Conservation (phyloP, 805 yeast genomes). For the Candida hispaniensis region DNA sequence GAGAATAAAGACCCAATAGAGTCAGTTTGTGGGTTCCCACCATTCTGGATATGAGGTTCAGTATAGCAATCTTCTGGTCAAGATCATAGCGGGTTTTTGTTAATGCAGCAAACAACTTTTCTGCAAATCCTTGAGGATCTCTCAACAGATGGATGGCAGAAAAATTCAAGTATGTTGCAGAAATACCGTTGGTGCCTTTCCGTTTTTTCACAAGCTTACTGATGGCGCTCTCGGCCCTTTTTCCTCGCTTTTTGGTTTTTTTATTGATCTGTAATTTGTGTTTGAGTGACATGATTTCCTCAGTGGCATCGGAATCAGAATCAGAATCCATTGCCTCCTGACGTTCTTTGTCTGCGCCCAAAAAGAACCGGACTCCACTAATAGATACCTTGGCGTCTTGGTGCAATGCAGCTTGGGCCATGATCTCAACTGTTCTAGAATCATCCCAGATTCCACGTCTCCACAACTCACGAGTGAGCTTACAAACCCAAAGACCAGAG, state of each 20-base stretch:
- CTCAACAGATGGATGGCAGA: conserved; percentile 88
- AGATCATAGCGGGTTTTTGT: conserved; percentile 62
- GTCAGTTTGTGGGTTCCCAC: conserved; percentile 92
- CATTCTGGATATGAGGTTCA: conserved; percentile 79
- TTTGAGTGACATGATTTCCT: conserved; percentile 60
- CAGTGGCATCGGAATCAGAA: conserved; percentile 32
- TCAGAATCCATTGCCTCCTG: conserved; percentile 72
- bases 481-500: conserved; percentile 93
- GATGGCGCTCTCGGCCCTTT: conserved; percentile 65
- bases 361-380: conserved; percentile 82
- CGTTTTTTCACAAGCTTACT: conserved; percentile 56
- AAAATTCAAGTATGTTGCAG: conserved; percentile 70
- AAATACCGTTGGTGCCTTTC: conserved; percentile 36
- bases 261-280: conserved; percentile 80
- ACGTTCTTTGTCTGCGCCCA: conserved; percentile 92
- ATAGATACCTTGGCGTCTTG: conserved; percentile 69
- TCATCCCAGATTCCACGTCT: conserved; percentile 98
- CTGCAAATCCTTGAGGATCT: conserved; percentile 98
- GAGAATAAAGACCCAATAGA: conserved; percentile 81
- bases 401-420: conserved; percentile 91
- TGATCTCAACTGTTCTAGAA: conserved; percentile 89
- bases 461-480: conserved; percentile 91
- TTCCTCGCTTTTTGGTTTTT: conserved; percentile 67
- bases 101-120: conserved; percentile 64
- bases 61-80: conserved; percentile 79